A percentile compares a stretch with the other conserved stretches of the same genome.
phyloP scores from a whole-genome alignment of 2,329 filamentous ascomycete species.

The Aspergillus ochraceoroseus region DNA sequence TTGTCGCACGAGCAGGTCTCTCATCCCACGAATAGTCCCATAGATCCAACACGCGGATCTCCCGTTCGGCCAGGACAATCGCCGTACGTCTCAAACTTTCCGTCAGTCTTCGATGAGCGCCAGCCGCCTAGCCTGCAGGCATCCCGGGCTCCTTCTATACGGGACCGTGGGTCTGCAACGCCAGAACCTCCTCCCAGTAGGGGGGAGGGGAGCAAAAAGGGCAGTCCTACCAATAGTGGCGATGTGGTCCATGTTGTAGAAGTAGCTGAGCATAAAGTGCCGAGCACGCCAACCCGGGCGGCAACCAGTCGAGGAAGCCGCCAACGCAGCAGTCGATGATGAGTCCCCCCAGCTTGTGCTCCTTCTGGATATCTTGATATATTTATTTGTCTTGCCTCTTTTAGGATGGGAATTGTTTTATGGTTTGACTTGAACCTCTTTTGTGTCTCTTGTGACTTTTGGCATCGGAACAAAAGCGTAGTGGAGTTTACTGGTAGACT shows the following conservation, averaged over 20 bases:
- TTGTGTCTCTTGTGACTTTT: conserved; percentile 7
- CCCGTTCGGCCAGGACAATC: conserved; percentile 20
- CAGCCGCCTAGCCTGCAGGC: conserved; percentile 16
- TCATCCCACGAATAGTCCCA: conserved; percentile 30
- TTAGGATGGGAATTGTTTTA: conserved; percentile 5
- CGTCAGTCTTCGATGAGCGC: conserved; percentile 20
- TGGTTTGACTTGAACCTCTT: conserved; percentile 12
- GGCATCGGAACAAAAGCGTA: conserved; percentile 9
- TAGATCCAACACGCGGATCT: conserved; percentile 31
- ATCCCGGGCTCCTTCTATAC: conserved; percentile 13
- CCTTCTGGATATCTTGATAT: conserved; percentile 7
- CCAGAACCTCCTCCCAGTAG: conserved; percentile 18
- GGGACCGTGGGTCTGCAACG: conserved; percentile 19
- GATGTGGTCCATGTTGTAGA: conserved; percentile 34
- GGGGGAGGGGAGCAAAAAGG: conserved; percentile 20
- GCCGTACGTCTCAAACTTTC: conserved; percentile 25
- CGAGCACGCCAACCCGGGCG: conserved; percentile 22
- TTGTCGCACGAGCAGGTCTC: conserved; percentile 30
- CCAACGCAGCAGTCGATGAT: conserved; percentile 25
- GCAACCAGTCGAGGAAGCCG: conserved; percentile 21
- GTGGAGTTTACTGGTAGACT: conserved; percentile 13
- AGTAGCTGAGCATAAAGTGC: conserved; percentile 27
- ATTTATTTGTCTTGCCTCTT: conserved; percentile 7
- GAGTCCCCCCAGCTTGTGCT: conserved; percentile 12
- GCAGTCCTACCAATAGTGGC: conserved; percentile 27